A percentile compares a stretch with the other conserved stretches of the same genome.
Evolutionary conservation across 306 rosid genomes (phyloP).

Genomic region (Acacia acuminata): DNA sequence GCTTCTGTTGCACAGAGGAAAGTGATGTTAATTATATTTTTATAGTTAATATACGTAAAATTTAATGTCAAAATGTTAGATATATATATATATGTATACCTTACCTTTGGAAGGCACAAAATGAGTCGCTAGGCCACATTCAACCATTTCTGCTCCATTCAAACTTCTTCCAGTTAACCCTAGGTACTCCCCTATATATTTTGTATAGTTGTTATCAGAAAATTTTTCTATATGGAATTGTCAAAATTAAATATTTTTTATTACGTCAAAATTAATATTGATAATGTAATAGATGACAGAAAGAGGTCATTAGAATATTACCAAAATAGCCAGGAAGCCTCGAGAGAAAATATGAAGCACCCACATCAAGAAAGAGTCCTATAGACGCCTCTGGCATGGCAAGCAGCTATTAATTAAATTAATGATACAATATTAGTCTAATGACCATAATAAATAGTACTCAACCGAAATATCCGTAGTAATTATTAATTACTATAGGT

Average conservation of each 20-base stretch:
- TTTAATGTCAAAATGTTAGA: background rate
- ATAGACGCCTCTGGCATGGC: too few species aligned
- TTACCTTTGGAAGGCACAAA: conserved; percentile 16
- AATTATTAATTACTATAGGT: too few species aligned
- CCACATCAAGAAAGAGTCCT: too few species aligned
- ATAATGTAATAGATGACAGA: background rate
- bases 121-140: conserved; percentile 14
- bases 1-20: background rate
- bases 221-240: background rate
- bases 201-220: background rate
- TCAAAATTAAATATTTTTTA: background rate
- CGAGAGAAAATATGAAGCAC: too few species aligned
- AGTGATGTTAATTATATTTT: background rate
- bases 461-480: background rate
- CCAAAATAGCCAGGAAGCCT: too few species aligned
- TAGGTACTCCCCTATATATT: background rate
- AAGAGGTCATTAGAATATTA: too few species aligned
- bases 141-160: background rate
- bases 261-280: too few species aligned
- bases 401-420: too few species aligned
- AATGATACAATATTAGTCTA: background rate
- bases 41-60: background rate
- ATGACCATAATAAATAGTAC: background rate
- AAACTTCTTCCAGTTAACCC: background rate
- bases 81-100: background rate